phyloP scores from a whole-genome alignment of 176 grass and related monocot species.

The Oryza brachyantha region DNA sequence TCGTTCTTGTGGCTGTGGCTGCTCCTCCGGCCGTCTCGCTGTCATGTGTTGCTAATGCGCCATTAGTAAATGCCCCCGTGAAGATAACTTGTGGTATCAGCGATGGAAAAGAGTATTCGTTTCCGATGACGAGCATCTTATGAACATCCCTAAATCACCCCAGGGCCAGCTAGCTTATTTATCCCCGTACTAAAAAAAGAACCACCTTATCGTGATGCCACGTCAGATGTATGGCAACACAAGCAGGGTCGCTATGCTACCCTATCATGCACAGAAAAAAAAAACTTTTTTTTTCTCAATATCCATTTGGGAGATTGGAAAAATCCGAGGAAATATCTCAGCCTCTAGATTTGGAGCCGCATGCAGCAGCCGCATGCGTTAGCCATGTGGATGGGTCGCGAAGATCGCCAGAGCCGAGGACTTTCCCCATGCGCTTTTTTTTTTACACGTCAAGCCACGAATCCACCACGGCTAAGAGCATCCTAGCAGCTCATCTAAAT shows the following conservation, averaged over 20 bases:
- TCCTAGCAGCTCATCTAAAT: too few species aligned
- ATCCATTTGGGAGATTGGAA: neutral
- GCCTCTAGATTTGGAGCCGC: neutral
- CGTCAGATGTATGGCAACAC: neutral
- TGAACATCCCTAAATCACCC: neutral
- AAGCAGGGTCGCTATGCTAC: neutral
- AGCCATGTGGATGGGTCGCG: constrained; percentile 12
- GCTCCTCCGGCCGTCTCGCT: constrained; percentile 33
- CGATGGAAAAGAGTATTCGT: neutral
- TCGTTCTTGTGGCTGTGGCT: constrained; percentile 71
- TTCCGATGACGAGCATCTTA: neutral
- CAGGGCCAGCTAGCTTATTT: neutral
- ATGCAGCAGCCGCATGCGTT: neutral
- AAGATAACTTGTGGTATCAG: neutral
- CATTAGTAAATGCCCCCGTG: neutral
- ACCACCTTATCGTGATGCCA: neutral
- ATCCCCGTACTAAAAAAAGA: neutral
- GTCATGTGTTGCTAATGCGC: constrained; percentile 15
- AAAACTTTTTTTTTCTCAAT: too few species aligned
- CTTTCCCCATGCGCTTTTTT: neutral
- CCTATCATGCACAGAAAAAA: too few species aligned
- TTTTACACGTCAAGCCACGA: neutral
- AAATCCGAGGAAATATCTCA: constrained; percentile 10
- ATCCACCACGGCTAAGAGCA: too few species aligned
- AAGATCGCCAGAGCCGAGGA: constrained; percentile 25